Conservation (phyloP, 495 filamentous ascomycete species). For the Aspergillus conjunctus region DNA sequence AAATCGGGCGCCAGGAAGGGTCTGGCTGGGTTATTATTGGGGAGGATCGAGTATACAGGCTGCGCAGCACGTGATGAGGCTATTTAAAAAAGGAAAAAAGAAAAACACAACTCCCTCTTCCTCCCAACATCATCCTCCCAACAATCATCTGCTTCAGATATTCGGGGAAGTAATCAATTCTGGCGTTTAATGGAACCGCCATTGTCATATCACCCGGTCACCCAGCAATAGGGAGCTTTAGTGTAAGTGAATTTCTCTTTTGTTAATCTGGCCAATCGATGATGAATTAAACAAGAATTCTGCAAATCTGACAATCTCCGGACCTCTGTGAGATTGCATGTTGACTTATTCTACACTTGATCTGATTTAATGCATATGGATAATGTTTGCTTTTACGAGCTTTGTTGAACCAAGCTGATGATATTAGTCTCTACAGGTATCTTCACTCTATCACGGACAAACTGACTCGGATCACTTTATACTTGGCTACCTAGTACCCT, state of each 20-base stretch:
- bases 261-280: constrained; percentile 23
- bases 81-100: constrained; percentile 14
- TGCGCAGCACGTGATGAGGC: constrained; percentile 34
- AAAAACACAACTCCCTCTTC: constrained; percentile 9
- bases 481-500: neutral
- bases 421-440: neutral
- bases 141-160: neutral
- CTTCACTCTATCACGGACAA: neutral
- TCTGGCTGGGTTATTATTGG: constrained; percentile 13
- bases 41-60: constrained; percentile 28
- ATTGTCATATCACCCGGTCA: neutral
- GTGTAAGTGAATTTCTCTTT: constrained; percentile 5
- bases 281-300: constrained; percentile 57
- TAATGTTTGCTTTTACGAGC: neutral
- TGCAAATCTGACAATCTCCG: constrained; percentile 60
- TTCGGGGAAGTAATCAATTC: too few species aligned
- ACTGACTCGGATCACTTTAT: neutral
- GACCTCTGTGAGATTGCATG: constrained; percentile 47
- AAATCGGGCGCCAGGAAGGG: neutral
- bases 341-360: constrained; percentile 62
- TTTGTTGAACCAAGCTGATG: constrained; percentile 15
- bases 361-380: constrained; percentile 39
- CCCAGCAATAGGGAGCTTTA: neutral
- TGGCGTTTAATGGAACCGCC: too few species aligned
- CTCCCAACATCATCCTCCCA: constrained; percentile 10